Conservation (phyloP, 306 rosid genomes). For the Bauhinia variegata region DNA sequence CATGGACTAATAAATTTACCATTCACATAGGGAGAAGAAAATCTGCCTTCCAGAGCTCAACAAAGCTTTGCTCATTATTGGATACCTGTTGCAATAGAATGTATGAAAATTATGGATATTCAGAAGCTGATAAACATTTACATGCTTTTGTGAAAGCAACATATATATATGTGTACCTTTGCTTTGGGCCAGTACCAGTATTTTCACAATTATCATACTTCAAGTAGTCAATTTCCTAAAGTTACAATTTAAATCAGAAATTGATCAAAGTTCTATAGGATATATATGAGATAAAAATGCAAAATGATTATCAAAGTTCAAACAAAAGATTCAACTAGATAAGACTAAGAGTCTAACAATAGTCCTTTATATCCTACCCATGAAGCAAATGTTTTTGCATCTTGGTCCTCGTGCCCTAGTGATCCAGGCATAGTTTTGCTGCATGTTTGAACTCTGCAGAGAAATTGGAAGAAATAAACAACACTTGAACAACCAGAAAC, state of each 20-base stretch:
- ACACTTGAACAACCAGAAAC: slow-evolving; percentile 15
- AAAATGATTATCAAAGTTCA: too few relatives aligned
- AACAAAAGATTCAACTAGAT: too few relatives aligned
- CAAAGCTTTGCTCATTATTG: slow-evolving; percentile 66
- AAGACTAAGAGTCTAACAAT: too few relatives aligned
- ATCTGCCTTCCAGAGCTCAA: slow-evolving; percentile 54
- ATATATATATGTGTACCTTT: slow-evolving; percentile 66
- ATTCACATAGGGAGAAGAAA: slow-evolving; percentile 73
- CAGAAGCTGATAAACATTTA: neutral
- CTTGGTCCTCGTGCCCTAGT: slow-evolving; percentile 71
- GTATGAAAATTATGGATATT: slow-evolving; percentile 13
- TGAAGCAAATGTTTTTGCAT: slow-evolving; percentile 77
- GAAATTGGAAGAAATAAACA: slow-evolving; percentile 6
- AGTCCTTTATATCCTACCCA: too few relatives aligned
- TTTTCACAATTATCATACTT: slow-evolving; percentile 78
- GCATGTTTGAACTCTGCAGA: slow-evolving; percentile 61
- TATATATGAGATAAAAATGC: neutral
- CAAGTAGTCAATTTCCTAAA: slow-evolving; percentile 74
- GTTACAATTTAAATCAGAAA: neutral
- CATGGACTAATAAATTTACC: slow-evolving; percentile 49
- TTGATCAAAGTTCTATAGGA: slow-evolving; percentile 7
- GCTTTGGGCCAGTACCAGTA: slow-evolving; percentile 54
- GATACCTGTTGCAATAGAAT: slow-evolving; percentile 54
- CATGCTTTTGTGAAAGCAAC: neutral
- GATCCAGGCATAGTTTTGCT: slow-evolving; percentile 79